phyloP scores from a whole-genome alignment of 2,329 filamentous ascomycete species.

The Fusarium compactum region DNA sequence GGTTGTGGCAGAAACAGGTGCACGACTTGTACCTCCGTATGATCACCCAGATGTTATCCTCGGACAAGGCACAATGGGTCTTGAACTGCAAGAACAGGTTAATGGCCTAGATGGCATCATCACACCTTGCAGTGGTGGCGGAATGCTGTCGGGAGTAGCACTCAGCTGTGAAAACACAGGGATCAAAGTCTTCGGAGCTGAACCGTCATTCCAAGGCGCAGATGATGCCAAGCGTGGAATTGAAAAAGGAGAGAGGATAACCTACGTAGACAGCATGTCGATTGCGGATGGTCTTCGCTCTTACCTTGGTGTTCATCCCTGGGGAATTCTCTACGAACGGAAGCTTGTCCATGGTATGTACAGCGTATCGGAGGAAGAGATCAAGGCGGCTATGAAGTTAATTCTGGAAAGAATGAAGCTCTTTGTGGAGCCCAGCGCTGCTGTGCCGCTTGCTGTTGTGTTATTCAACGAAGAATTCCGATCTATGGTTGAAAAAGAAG shows the following conservation, averaged over 20 bases:
- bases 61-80: conserved; percentile 2
- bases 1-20: background rate
- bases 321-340: background rate
- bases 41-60: conserved; percentile 1
- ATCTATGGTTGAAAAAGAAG: background rate
- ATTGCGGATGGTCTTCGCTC: background rate
- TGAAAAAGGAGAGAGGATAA: background rate
- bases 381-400: conserved; percentile 1
- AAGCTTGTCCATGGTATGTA: conserved; percentile 3
- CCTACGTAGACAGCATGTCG: background rate
- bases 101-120: background rate
- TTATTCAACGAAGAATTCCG: conserved; percentile 1
- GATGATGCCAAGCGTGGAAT: conserved; percentile 8
- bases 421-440: conserved; percentile 1
- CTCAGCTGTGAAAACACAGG: background rate
- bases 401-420: conserved; percentile 1
- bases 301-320: background rate
- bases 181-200: conserved; percentile 3
- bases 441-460: background rate
- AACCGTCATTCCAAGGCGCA: background rate
- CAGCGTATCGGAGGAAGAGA: conserved; percentile 1
- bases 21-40: background rate
- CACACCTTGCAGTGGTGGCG: background rate
- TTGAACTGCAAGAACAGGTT: background rate
- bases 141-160: background rate